A percentile compares a stretch with the other conserved stretches of the same genome.
These are phyloP conservation scores for Scedosporium boydii DNA, from an alignment of 2,329 filamentous ascomycete species.

Conservation along the genomic window DNA sequence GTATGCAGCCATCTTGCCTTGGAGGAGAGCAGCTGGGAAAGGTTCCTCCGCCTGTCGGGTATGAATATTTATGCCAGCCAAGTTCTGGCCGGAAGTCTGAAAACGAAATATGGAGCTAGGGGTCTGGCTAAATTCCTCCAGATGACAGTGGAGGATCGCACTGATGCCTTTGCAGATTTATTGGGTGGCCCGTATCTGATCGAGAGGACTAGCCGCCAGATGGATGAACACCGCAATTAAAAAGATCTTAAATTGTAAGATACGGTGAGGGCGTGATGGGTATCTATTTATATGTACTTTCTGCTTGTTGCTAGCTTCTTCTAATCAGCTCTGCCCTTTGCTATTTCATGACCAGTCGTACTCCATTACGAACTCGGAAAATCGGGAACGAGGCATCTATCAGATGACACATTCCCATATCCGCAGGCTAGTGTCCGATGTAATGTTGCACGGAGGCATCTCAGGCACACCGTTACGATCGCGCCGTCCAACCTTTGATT, in stretches of 20 bases:
- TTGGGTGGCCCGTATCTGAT: slow-evolving; percentile 14
- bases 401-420: slow-evolving; percentile 9
- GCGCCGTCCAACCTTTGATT: slow-evolving; percentile 2
- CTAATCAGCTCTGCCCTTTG: too few relatives aligned
- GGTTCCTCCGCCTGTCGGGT: slow-evolving; percentile 24
- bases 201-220: not conserved
- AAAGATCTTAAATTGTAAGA: not conserved
- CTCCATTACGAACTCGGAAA: not conserved
- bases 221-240: not conserved
- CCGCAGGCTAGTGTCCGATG: slow-evolving; percentile 9
- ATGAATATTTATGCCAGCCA: slow-evolving; percentile 28
- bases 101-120: slow-evolving; percentile 13
- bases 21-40: slow-evolving; percentile 30
- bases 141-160: slow-evolving; percentile 18
- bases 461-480: slow-evolving; percentile 8
- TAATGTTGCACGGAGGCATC: slow-evolving; percentile 10
- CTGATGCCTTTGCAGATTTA: slow-evolving; percentile 15
- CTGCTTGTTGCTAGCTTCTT: not conserved
- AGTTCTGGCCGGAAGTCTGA: slow-evolving; percentile 18
- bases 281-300: not conserved
- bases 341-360: not conserved
- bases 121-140: slow-evolving; percentile 22
- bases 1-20: slow-evolving; percentile 25
- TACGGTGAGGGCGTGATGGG: not conserved
- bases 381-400: not conserved